Evolutionary conservation across 345 rosid species (phyloP), one percentile per base, ranked within the genome.

Genomic region (Lumnitzera littorea): DNA sequence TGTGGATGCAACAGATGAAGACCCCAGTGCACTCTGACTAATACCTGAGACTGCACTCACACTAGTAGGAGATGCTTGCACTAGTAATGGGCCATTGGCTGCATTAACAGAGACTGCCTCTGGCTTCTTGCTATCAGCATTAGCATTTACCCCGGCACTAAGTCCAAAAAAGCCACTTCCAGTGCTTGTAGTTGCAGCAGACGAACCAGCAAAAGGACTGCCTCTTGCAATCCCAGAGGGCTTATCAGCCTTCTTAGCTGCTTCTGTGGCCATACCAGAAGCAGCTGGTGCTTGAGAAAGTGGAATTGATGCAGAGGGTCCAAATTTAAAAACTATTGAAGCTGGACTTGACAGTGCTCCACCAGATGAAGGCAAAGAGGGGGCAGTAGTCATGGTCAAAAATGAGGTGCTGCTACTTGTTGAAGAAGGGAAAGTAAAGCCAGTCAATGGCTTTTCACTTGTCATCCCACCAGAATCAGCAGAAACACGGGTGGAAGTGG

Each of bases 91-190:
- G 15, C 67, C 68, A 58, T 46, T 57, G 60, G 75, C 70, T 24
- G 74, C 74, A 75, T 52, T 57, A 50, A 78, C 76, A 57, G 75
- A 63, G 55, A 56, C 75, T 47, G 87, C 57, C 72, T 70, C 78
- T 68, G 69, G 82, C 64, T 85, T 70, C 56, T 76, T 83, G 55
- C 62, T 63, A 62, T 76, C 62, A 55, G 70, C 51, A 36, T 67
- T 63, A 55, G 82, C 52, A 15, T 54, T 50, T 52, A 78, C 61
- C 27, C 81, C 72, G 64, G 83, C 70, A 76, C 48, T 71, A 67
- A 85, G 73, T 49, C 80, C 84, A 74, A 87, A 77, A 50, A 61
- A 67, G 71, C 71, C 55, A 66, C 77, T 80, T 54, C 60, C 86
- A 2, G 72, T 24, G 70, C 62, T 69, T 10, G 73, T 46, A 61